These are phyloP conservation scores for Ophiostoma quercus DNA, from an alignment of 2,329 filamentous ascomycete genomes.

Conservation along the genomic window DNA sequence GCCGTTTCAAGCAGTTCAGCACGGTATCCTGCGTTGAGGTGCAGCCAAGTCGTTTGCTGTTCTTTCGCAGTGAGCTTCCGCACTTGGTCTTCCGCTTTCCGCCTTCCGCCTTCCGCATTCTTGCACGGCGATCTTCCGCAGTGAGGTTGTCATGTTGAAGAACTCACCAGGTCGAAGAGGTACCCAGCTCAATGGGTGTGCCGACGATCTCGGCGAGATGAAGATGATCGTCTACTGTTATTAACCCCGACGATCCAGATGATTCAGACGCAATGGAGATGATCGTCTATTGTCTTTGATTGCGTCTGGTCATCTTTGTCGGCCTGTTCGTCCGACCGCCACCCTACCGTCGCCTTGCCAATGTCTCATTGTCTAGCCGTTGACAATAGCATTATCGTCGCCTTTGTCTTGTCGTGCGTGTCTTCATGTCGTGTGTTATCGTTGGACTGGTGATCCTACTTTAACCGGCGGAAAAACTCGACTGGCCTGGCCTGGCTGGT, in stretches of 20 bases:
- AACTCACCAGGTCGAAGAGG: not conserved
- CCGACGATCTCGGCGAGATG: not conserved
- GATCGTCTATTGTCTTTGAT: not conserved
- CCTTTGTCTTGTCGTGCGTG: not conserved
- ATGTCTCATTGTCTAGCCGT: not conserved
- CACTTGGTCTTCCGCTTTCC: too few relatives aligned
- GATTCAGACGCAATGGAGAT: not conserved
- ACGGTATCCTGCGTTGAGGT: conserved; percentile 5
- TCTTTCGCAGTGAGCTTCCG: too few relatives aligned
- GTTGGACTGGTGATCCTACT: not conserved
- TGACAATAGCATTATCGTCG: not conserved
- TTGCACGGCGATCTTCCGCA: not conserved
- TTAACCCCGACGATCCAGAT: not conserved
- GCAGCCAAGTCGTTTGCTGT: too few relatives aligned
- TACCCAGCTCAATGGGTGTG: not conserved
- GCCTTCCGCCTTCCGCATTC: too few relatives aligned
- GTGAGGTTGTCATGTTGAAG: not conserved
- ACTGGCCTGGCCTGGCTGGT: not conserved
- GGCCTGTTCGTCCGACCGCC: too few relatives aligned
- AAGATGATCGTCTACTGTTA: not conserved
- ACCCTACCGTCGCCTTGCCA: not conserved
- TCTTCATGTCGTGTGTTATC: not conserved
- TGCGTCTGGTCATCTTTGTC: not conserved
- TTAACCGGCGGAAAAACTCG: not conserved
- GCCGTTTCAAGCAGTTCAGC: conserved; percentile 28